A percentile compares a stretch with the other conserved stretches of the same genome.
These are phyloP conservation scores for Penicillium cataractarum DNA, from an alignment of 495 filamentous ascomycete species.

Conservation along the genomic window DNA sequence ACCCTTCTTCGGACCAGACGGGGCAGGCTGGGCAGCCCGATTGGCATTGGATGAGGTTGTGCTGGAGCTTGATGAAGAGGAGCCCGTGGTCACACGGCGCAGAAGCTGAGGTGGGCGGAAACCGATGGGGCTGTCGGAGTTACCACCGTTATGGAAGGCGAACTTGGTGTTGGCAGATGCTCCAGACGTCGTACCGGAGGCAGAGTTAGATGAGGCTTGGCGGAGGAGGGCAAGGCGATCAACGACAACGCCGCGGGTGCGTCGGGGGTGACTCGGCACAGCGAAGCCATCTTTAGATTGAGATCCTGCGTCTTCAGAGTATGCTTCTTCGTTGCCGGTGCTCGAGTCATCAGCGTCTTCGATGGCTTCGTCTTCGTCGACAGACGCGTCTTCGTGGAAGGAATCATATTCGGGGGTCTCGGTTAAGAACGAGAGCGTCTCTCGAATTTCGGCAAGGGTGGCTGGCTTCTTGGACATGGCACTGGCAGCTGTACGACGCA, in stretches of 20 bases:
- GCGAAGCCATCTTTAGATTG: constrained; percentile 38
- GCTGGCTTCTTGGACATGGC: constrained; percentile 63
- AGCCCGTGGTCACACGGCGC: constrained; percentile 72
- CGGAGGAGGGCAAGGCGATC: constrained; percentile 84
- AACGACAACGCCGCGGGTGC: constrained; percentile 61
- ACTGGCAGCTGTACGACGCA: constrained; percentile 63
- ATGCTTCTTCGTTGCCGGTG: constrained; percentile 33
- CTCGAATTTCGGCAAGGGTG: constrained; percentile 75
- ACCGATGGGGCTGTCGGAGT: constrained; percentile 41
- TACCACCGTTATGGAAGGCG: constrained; percentile 61
- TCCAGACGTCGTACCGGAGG: constrained; percentile 48
- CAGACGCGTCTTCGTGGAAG: constrained; percentile 48
- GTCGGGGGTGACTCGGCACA: constrained; percentile 50
- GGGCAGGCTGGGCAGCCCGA: constrained; percentile 43
- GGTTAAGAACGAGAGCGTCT: constrained; percentile 78
- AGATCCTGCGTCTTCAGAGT: constrained; percentile 36
- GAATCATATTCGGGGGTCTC: constrained; percentile 69
- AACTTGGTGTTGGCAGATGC: constrained; percentile 48
- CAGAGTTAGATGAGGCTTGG: constrained; percentile 57
- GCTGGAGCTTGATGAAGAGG: constrained; percentile 40
- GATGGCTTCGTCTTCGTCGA: constrained; percentile 41
- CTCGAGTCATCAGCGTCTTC: constrained; percentile 42
- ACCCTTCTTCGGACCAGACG: constrained; percentile 68
- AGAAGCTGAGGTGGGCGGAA: constrained; percentile 82
- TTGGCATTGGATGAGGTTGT: constrained; percentile 36